Base-by-base conservation (phyloP, 177 flowering plant species). In the Telopea speciosissima region DNA sequence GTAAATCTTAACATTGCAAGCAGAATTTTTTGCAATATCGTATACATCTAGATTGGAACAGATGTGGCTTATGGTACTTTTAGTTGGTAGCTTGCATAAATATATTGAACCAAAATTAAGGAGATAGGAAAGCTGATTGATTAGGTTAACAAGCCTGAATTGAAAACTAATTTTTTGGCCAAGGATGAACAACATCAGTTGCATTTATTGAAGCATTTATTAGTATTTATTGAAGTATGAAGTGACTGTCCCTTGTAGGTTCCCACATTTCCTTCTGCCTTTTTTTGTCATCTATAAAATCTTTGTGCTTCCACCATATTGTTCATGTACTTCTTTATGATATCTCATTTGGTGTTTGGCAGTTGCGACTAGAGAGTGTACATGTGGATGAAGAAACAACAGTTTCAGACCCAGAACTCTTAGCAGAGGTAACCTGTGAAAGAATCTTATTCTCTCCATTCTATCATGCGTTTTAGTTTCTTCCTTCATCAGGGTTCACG, bases 351-450 rank as follows among this genome's bases (percentile, higher is more conserved):
- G 63, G 33, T 63, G 45, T 71, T 67, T 68, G 75, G 71, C 81
- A 94, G 99, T 62, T 93, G 81, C 82, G 73, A 70, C 86, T 93
- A 66, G 86, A 91, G 83, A 94, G 94, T 12, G 68, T 88, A 62
- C 80, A 82, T 74, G 86, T 91, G 67, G 88, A 93, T 79, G 91
- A 92, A 84, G 99, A 93, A 75, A 81, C 87, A 79, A 92, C 96
- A 66, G 70, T 95, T 72, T 81, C 96, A 63, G 99, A 95, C 17
- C 87, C 85, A 21, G 89, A 84, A 68, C 78, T 95, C 72, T 86
- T 95, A 24, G 71, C 81, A 3, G 99, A 95, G 97, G 99, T 93
- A 82, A 76, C n/a, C 45, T 74, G 40, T 58, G 21, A 7, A 63
- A 24, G 36, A 62, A 23, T 65, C 25, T 76, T 40, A 68, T 63